Evolutionary conservation across 129 eudicot species (phyloP), one percentile per base, ranked within the genome.

Genomic region (Tagetes patula): DNA sequence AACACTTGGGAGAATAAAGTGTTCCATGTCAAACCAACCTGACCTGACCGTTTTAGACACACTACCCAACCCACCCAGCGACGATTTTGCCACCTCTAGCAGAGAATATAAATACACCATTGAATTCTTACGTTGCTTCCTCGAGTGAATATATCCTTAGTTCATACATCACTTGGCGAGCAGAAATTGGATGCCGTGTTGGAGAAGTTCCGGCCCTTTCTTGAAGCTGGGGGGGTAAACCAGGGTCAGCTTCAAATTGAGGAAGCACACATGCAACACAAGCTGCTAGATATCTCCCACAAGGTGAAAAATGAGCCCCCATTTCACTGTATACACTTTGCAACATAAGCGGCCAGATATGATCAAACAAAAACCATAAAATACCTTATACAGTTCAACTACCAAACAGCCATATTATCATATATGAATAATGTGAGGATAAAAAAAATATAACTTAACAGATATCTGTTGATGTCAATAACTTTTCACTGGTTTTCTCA

Each of bases 281-380:
- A 48, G 94, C 91, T 34, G 96, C 96, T 73, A 90, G 79, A 77
- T 83, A 90, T 87, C 90, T 83, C 71, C 96, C 96, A 83, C 96
- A 90, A 27, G 96, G 94, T 77, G 96, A 90, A 80, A 90, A 90
- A 76, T 90, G 93, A 63, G 96, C 89, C 77, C 99, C 99, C 99
- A 94, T 94, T 74, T 94, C 99, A 88, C 99, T 94, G 87, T 49
- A 63, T 5, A 38, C 41, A 74, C 3, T 9, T n/a, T 46, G 11
- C 49, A 72, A 56, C 54, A 31, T 55, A 58, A 58, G 32, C 76
- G 58, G 30, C 56, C 43, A 58, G 67, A 72, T 38, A 55, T 30
- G 54, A 45, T 12, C 34, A 59, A 59, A 59, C 8, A 61, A 61
- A 37, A 36, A 33, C 42, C 31, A 73, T 52, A 53, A 31, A 14